A percentile compares a stretch with the other conserved stretches of the same genome.
phyloP scores from a whole-genome alignment of 495 filamentous ascomycete species.

The Xylaria cubensis region DNA sequence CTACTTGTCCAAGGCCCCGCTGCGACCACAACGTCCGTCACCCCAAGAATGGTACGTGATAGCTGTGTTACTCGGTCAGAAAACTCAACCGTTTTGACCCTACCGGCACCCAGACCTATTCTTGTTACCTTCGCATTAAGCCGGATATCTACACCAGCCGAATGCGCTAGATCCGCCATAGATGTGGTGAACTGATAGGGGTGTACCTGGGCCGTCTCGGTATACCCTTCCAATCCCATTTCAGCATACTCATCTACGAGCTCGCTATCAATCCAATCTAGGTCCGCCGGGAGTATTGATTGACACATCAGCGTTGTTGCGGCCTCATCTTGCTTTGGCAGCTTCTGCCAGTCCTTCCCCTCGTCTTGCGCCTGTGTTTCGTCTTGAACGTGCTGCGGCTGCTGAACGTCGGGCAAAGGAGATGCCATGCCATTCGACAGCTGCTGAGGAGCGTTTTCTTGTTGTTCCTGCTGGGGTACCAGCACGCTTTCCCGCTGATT shows the following conservation, averaged over 20 bases:
- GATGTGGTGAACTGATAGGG: conserved; percentile 90
- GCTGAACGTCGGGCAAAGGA: background rate
- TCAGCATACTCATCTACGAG: conserved; percentile 73
- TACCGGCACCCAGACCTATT: conserved; percentile 59
- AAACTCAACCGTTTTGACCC: conserved; percentile 76
- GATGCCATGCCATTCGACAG: background rate
- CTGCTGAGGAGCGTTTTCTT: background rate
- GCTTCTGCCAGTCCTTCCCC: conserved; percentile 58
- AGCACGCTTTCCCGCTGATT: conserved; percentile 32
- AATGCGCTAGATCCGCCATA: conserved; percentile 79
- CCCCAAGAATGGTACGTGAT: conserved; percentile 63
- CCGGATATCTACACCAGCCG: conserved; percentile 75
- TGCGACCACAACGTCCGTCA: conserved; percentile 82
- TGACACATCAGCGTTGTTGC: conserved; percentile 64
- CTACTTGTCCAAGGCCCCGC: conserved; percentile 89
- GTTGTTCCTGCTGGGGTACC: conserved; percentile 29
- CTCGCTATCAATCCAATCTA: conserved; percentile 84
- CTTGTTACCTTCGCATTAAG: conserved; percentile 64
- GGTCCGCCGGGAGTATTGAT: conserved; percentile 73
- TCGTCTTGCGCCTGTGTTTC: conserved; percentile 18
- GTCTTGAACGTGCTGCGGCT: background rate
- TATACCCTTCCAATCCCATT: conserved; percentile 74
- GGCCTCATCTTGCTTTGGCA: conserved; percentile 75
- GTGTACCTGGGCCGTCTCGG: conserved; percentile 89
- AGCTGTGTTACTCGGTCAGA: conserved; percentile 66